These are phyloP conservation scores for Brettanomyces naardenensis DNA, from an alignment of 805 yeast genomes.

Conservation along the genomic window DNA sequence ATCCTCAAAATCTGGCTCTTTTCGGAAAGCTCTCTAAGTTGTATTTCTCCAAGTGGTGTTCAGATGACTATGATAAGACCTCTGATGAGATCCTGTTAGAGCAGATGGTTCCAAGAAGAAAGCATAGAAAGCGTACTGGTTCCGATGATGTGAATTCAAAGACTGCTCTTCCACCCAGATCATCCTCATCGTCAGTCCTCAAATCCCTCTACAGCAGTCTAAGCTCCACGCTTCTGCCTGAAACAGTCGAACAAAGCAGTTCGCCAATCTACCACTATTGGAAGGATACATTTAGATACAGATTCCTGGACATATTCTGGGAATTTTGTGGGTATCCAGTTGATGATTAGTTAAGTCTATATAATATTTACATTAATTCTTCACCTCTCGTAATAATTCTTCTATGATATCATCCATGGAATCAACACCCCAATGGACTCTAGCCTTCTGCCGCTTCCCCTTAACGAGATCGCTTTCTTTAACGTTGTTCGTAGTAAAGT, in stretches of 20 bases:
- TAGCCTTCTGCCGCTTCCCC: conserved; percentile 45
- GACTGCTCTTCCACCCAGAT: no score
- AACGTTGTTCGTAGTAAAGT: conserved; percentile 44
- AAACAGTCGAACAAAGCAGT: no score
- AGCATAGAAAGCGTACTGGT: no score
- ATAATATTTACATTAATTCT: neutral
- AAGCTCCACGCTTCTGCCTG: no score
- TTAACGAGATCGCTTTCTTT: conserved; percentile 37
- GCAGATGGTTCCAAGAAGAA: no score
- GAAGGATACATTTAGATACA: neutral
- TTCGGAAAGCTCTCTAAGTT: no score
- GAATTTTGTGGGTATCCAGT: conserved; percentile 1
- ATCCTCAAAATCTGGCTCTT: neutral
- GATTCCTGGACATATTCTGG: neutral
- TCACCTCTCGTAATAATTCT: neutral
- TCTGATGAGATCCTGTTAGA: neutral
- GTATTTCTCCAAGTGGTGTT: no score
- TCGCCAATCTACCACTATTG: neutral
- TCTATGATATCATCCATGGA: conserved; percentile 46
- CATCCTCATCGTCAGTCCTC: no score
- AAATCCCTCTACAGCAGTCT: no score
- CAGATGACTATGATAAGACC: no score
- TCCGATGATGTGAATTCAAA: no score
- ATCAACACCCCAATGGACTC: conserved; percentile 64
- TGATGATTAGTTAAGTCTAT: neutral